Conservation (phyloP, 2,329 filamentous ascomycete species). For the Fusarium sp. region DNA sequence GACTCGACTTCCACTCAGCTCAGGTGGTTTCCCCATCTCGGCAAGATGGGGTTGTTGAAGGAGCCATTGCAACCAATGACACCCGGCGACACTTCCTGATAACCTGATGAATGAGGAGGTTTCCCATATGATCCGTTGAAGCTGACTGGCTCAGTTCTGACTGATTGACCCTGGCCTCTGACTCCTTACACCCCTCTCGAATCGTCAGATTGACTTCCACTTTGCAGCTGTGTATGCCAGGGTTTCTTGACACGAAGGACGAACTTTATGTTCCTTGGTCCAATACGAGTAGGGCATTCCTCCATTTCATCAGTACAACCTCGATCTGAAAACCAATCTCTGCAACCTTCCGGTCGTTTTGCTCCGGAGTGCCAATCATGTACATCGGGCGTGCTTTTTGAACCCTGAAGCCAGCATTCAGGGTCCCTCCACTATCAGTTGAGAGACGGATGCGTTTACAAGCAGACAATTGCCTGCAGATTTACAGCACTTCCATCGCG, state of each 20-base stretch:
- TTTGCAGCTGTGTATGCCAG: constrained; percentile 16
- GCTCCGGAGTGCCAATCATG: constrained; percentile 33
- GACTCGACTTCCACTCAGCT: constrained; percentile 11
- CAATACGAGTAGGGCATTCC: background rate
- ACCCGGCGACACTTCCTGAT: constrained; percentile 6
- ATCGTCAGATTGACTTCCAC: constrained; percentile 34
- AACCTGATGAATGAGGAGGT: constrained; percentile 14
- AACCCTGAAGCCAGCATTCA: constrained; percentile 26
- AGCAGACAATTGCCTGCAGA: background rate
- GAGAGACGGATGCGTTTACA: background rate
- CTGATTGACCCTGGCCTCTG: background rate
- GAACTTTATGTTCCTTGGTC: constrained; percentile 12
- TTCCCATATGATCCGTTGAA: constrained; percentile 7
- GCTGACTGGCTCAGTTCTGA: constrained; percentile 2
- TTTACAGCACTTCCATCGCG: background rate
- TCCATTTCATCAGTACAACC: constrained; percentile 7
- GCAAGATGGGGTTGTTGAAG: background rate
- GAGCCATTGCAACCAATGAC: constrained; percentile 14
- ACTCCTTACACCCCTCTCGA: constrained; percentile 17
- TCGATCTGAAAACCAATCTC: background rate
- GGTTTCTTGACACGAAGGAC: constrained; percentile 11
- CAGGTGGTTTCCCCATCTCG: constrained; percentile 15
- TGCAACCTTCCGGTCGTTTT: constrained; percentile 34
- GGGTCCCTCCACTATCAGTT: constrained; percentile 24
- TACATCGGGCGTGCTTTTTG: background rate